Evolutionary conservation across 495 filamentous ascomycete species (phyloP).

Genomic region (Tetracladium marchalianum): DNA sequence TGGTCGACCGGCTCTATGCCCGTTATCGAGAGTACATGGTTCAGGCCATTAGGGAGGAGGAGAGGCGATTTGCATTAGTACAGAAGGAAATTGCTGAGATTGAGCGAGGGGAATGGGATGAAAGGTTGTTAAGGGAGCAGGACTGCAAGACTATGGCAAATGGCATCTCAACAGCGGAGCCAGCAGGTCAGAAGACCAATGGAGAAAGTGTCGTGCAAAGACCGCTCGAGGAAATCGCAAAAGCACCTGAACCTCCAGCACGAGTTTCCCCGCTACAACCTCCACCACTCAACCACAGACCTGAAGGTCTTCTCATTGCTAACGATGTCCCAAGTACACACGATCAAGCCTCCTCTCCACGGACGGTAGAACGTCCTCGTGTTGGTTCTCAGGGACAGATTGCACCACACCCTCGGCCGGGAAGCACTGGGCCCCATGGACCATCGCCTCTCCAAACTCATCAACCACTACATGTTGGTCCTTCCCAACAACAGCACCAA

Average conservation of each 20-base stretch:
- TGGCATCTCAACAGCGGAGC: slow-evolving; percentile 15
- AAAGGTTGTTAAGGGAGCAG: slow-evolving; percentile 21
- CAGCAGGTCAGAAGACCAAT: slow-evolving; percentile 17
- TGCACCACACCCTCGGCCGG: slow-evolving; percentile 4
- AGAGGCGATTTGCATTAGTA: slow-evolving; percentile 53
- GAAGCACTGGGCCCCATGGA: slow-evolving; percentile 10
- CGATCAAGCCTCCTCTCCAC: slow-evolving; percentile 2
- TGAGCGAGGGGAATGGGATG: slow-evolving; percentile 46
- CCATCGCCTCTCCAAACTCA: slow-evolving; percentile 11
- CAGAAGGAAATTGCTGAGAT: slow-evolving; percentile 59
- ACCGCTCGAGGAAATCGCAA: slow-evolving; percentile 1
- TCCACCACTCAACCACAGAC: slow-evolving; percentile 1
- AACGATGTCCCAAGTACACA: slow-evolving; percentile 11
- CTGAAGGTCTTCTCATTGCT: slow-evolving; percentile 10
- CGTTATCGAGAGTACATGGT: slow-evolving; percentile 60
- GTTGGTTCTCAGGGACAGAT: neutral
- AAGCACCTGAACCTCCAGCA: slow-evolving; percentile 7
- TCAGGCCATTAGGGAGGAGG: slow-evolving; percentile 62
- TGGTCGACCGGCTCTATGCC: slow-evolving; percentile 65
- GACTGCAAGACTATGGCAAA: slow-evolving; percentile 2
- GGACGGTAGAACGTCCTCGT: neutral
- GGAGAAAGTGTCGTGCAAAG: slow-evolving; percentile 7
- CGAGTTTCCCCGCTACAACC: neutral
- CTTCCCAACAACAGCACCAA: slow-evolving; percentile 17
- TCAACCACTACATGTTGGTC: neutral